Conservation (phyloP, 768 basidiomycete genomes). For the Trametes maxima region DNA sequence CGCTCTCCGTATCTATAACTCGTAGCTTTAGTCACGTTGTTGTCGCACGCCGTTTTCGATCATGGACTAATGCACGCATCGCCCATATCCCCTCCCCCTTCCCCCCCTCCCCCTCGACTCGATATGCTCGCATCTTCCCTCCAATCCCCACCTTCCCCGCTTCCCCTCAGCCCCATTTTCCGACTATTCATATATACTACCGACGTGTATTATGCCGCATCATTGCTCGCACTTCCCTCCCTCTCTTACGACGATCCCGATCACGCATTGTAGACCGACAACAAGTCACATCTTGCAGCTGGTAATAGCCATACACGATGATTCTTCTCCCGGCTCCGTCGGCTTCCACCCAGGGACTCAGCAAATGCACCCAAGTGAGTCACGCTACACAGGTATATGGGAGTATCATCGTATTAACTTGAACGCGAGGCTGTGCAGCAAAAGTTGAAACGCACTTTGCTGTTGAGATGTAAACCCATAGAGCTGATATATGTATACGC, state of each 20-base stretch:
- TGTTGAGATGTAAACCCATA: no score
- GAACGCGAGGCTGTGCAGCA: no score
- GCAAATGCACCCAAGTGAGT: no score
- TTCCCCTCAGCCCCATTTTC: no score
- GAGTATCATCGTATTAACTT: no score
- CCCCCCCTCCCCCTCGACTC: neutral
- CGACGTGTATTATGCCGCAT: neutral
- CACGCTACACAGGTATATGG: no score
- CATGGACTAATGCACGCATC: neutral
- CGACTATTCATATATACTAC: neutral
- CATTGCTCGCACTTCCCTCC: neutral
- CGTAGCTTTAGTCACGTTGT: conserved; percentile 3
- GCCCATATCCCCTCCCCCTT: neutral
- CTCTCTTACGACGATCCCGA: neutral
- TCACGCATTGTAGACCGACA: neutral
- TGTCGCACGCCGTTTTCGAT: neutral
- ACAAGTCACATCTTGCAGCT: neutral
- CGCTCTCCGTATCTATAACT: neutral
- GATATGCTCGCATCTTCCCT: neutral
- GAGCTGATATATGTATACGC: no score
- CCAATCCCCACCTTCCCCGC: neutral
- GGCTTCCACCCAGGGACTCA: no score
- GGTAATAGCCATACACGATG: neutral
- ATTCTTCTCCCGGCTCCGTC: neutral
- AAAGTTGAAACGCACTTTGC: no score